Evolutionary conservation across 2,329 filamentous ascomycete genomes (phyloP).

Genomic region (Thelonectria olida): DNA sequence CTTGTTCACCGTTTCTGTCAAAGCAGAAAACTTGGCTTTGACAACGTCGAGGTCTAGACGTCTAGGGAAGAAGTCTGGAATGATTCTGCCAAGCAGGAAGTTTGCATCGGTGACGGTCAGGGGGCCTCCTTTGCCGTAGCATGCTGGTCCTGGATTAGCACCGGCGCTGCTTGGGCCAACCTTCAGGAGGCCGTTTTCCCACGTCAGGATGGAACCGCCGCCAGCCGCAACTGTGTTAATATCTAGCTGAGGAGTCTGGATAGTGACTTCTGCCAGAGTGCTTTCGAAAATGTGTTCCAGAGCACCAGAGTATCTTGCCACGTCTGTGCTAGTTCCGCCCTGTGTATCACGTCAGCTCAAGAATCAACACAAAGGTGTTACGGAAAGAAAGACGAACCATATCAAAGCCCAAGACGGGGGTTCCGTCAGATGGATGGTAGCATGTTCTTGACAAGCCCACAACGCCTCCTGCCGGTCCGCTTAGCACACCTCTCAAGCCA

Average conservation of each 20-base stretch:
- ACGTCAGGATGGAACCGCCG: conserved; percentile 66
- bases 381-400: conserved; percentile 21
- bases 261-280: conserved; percentile 75
- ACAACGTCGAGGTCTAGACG: conserved; percentile 52
- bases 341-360: background rate
- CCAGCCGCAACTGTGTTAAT: conserved; percentile 75
- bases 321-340: conserved; percentile 74
- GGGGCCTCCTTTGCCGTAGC: conserved; percentile 75
- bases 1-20: conserved; percentile 44
- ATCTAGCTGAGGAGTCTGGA: conserved; percentile 76
- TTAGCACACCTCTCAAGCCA: conserved; percentile 37
- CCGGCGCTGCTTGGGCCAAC: conserved; percentile 78
- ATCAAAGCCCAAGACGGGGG: conserved; percentile 40
- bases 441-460: conserved; percentile 39
- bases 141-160: conserved; percentile 76
- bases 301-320: conserved; percentile 73
- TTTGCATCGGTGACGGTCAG: conserved; percentile 79
- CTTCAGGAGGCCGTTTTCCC: conserved; percentile 75
- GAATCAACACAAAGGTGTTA: background rate
- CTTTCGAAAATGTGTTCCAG: conserved; percentile 80
- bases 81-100: conserved; percentile 68
- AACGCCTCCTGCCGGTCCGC: conserved; percentile 42
- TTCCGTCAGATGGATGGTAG: conserved; percentile 36
- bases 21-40: conserved; percentile 50
- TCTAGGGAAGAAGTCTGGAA: conserved; percentile 70